Evolutionary conservation across 345 rosid genomes (phyloP), one percentile per base, ranked within the genome.

Genomic region (Clarkia xantiana): DNA sequence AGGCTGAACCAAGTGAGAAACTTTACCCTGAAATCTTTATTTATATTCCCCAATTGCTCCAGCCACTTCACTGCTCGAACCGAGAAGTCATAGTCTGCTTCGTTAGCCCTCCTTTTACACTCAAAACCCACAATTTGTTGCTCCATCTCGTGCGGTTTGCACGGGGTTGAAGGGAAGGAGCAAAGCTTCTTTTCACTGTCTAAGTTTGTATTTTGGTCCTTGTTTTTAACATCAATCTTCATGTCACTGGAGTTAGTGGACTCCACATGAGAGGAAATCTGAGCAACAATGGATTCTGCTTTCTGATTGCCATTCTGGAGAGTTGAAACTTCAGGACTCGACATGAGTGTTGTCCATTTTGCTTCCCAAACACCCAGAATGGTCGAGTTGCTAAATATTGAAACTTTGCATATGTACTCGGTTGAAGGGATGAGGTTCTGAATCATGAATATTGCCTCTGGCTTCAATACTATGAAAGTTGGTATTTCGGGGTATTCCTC

Each of bases 1-100:
- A 69, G 66, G 61, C 82, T 74, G 67, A 80, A 80, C 86, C 80
- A 76, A 47, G 79, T 74, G n/a, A 76, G 74, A 43, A 76, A 79
- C 61, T 71, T 76, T 11, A 74, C 80, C 56, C 80, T 67, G 48
- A 80, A 76, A 41, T 67, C 66, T 58, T 63, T 71, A 10, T 60
- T 53, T 40, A 80, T 65, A 43, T 74, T 66, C 52, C 80, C 81
- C 59, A 62, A 49, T 6, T 44, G 66, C 67, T 78, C 81, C 61
- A 76, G 56, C 82, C 72, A 71, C 51, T 74, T 76, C 38, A 63
- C 52, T 10, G 60, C 68, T 55, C 81, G 56, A 11, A 76, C 77
- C 19, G 64, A 69, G 53, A 66, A 73, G 9, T 73, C 76, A 3
- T 67, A 76, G 25, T 61, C 58, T 60, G 70, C 62, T 72, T 79